Evolutionary conservation across 1,284 basidiomycete genomes (phyloP), one percentile per base, ranked within the genome.

Genomic region (Bjerkandera adusta): DNA sequence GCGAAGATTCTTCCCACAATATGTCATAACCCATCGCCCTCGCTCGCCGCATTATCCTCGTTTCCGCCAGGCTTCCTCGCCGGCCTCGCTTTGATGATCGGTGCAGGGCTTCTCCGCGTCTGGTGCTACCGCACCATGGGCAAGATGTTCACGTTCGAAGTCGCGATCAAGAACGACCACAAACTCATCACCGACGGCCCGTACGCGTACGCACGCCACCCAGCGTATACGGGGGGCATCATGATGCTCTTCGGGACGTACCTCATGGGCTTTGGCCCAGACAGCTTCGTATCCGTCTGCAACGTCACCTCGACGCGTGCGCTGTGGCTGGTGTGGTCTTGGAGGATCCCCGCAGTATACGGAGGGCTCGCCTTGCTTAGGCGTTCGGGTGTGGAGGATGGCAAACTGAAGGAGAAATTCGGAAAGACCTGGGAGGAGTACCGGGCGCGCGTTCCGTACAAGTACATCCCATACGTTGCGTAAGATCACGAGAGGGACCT

Each of bases 401-500:
- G 60, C 35, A 71, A 79, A 57, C 72, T 81, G 63, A 61, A 59
- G 47, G 72, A 74, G 53, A 45, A 69, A 38, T 81, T 80, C 50
- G 67, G 68, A 29, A 56, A 64, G 13, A 68, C 77, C 53, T 81
- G 78, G 78, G 73, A 76, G 5, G 55, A 50, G 13, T 81, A 79
- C 52, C 74, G 75, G 22, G 56, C 53, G 13, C 55, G 57, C 20
- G 79, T 79, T 13, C 68, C 57, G 21, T 75, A 64, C 64, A 79
- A 78, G 79, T 80, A 80, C 56, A 58, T 78, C 53, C 78, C 78
- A 20, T 75, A 77, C 22, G n/a, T 72, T 3, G 48, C 50, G 40
- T 71, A 49, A 56, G n/a, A n/a, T n/a, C n/a, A n/a, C n/a, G n/a
- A n/a, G n/a, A n/a, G n/a, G n/a, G n/a, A n/a, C n/a, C n/a, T n/a